A percentile compares a stretch with the other conserved stretches of the same genome.
phyloP scores from a whole-genome alignment of 192 early-diverging fungal genomes.

The Bifiguratus adelaidae region DNA sequence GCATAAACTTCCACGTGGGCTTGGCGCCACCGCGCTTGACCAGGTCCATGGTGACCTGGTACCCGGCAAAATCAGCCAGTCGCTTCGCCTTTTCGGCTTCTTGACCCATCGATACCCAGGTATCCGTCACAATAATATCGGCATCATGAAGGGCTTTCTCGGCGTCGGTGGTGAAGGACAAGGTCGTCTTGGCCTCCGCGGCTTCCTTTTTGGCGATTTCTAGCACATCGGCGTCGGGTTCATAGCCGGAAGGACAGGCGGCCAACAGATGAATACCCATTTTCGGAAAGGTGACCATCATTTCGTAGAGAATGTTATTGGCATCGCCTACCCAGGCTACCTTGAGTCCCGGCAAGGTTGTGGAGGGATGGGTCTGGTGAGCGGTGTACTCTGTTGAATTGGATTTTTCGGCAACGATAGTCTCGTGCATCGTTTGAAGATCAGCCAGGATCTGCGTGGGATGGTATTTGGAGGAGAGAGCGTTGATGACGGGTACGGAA shows the following conservation, averaged over 20 bases:
- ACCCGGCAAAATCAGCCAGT: constrained; percentile 76
- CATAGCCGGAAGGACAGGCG: constrained; percentile 81
- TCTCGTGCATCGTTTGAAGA: constrained; percentile 89
- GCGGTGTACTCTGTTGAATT: constrained; percentile 23
- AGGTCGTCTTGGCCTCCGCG: constrained; percentile 25
- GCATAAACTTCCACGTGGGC: constrained; percentile 93
- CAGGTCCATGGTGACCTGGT: constrained; percentile 82
- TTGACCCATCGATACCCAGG: constrained; percentile 99
- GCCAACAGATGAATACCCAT: constrained; percentile 72
- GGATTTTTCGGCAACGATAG: constrained; percentile 28
- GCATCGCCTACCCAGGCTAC: constrained; percentile 99
- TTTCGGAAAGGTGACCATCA: constrained; percentile 83
- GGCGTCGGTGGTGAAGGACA: constrained; percentile 57
- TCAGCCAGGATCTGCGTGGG: constrained; percentile 97
- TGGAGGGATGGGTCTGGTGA: constrained; percentile 33
- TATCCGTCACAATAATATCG: constrained; percentile 94
- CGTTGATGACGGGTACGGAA: constrained; percentile 90
- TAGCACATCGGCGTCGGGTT: constrained; percentile 56
- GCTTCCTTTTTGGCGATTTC: constrained; percentile 58
- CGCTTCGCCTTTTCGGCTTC: constrained; percentile 82
- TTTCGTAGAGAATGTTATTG: constrained; percentile 94
- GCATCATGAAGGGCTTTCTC: constrained; percentile 66
- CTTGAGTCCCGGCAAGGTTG: constrained; percentile 54
- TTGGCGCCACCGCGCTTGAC: constrained; percentile 67
- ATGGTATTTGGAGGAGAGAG: constrained; percentile 88